These are phyloP conservation scores for Trypanosoma platydactyli DNA, from an alignment of 208 protist genomes.

Conservation along the genomic window DNA sequence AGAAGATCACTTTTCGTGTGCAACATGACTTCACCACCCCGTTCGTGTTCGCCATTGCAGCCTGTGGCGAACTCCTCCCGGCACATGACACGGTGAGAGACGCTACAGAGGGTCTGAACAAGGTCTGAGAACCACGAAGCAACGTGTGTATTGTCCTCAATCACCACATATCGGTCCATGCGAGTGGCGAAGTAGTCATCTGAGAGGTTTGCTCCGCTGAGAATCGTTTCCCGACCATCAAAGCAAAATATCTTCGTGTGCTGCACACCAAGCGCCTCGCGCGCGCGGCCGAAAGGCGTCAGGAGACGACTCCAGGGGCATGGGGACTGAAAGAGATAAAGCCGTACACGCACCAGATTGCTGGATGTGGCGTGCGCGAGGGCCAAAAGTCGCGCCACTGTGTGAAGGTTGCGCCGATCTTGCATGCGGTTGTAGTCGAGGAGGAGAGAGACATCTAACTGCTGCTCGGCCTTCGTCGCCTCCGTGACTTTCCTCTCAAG, in stretches of 20 bases:
- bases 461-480: conserved; percentile 15
- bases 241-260: conserved; percentile 95
- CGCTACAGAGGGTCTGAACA: conserved; percentile 33
- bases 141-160: conserved; percentile 60
- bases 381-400: conserved; percentile 44
- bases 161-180: conserved; percentile 92
- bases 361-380: conserved; percentile 18
- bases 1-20: conserved; percentile 59
- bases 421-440: conserved; percentile 89
- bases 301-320: conserved; percentile 61
- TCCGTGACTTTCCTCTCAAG: conserved; percentile 53
- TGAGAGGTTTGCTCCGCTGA: conserved; percentile 94
- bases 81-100: conserved; percentile 57
- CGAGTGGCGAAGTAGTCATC: conserved; percentile 94
- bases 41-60: background rate
- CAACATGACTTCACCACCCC: conserved; percentile 14
- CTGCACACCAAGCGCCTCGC: conserved; percentile 90
- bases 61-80: conserved; percentile 26
- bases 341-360: conserved; percentile 34
- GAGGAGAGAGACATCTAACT: conserved; percentile 58
- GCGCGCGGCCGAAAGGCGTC: conserved; percentile 52
- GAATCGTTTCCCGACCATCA: conserved; percentile 77
- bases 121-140: conserved; percentile 63
- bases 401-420: conserved; percentile 53
- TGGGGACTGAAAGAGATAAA: conserved; percentile 73